Evolutionary conservation across 768 basidiomycete species (phyloP).

Genomic region (Trametes elegans): DNA sequence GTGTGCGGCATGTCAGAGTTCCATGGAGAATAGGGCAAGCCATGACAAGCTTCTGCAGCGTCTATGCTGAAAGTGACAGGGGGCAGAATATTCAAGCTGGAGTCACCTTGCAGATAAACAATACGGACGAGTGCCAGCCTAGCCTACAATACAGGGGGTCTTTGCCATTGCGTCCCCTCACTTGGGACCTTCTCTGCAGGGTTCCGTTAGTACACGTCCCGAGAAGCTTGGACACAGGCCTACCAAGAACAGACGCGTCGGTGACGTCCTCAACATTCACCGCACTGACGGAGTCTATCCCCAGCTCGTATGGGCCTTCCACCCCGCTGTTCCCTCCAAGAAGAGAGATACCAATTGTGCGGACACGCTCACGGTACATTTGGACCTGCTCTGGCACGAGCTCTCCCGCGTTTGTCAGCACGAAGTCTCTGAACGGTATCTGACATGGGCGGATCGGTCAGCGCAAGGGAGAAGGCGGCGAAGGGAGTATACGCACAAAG

Average conservation of each 20-base stretch:
- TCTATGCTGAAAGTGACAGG: neutral
- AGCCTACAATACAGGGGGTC: conserved; percentile 22
- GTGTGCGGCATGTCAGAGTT: too few relatives aligned
- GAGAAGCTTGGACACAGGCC: neutral
- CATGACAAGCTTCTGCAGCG: too few relatives aligned
- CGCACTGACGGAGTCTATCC: conserved; percentile 77
- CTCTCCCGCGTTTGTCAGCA: conserved; percentile 72
- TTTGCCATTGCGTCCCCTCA: conserved; percentile 28
- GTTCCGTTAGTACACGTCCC: neutral
- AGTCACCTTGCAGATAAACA: neutral
- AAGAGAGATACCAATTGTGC: conserved; percentile 83
- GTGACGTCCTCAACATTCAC: conserved; percentile 69
- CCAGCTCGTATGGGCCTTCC: conserved; percentile 77
- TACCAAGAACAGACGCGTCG: conserved; percentile 24
- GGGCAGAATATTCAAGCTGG: neutral
- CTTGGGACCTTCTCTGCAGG: conserved; percentile 22
- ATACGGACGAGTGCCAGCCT: neutral
- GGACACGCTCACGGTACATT: conserved; percentile 74
- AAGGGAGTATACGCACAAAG: conserved; percentile 49
- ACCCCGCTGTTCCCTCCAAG: conserved; percentile 80
- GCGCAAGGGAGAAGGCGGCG: neutral
- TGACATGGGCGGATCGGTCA: conserved; percentile 34
- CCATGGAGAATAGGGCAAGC: too few relatives aligned
- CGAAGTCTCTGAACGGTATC: conserved; percentile 80
- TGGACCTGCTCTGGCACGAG: conserved; percentile 65